Evolutionary conservation across 2,329 filamentous ascomycete genomes (phyloP), one percentile per base, ranked within the genome.

Genomic region (Arthrobotrys sphaeroides): DNA sequence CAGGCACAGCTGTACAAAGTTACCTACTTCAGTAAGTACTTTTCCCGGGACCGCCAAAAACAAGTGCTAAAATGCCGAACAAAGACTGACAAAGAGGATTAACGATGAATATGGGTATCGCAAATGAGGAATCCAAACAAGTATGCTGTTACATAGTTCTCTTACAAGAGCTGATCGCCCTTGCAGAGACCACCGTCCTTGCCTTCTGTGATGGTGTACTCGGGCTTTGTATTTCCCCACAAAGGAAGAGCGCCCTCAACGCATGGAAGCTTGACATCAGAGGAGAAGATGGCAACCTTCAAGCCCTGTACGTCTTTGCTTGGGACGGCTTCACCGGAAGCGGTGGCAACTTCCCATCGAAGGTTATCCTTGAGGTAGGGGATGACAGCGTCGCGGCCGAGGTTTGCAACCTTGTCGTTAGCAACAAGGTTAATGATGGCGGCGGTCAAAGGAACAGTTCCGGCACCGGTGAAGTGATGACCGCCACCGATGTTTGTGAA

Each of bases 391-490:
- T 78, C 80, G 5, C 78, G 78, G 3, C 78, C 78, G 12, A 82
- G 72, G 40, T 80, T 77, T 10, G 80, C 78, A n/a, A 79, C 79
- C 20, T 81, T 77, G 12, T 64, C 67, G 22, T 49, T 67, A 9
- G 61, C 73, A 40, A 82, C 79, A 43, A 81, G 77, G 33, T 82
- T 79, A 18, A 82, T 69, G 12, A 84, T 75, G 9, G 80, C 81
- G 1, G 80, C 78, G 0, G 84, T 84, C 6, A 85, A 73, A 0
- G 80, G 82, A 4, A 85, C 81, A 36, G 81, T 83, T 18, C 83
- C 83, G 2, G 83, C 83, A 16, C 84, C 80, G 7, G 79, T 77
- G 4, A 81, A 77, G 6, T 80, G 73, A 5, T 78, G 70, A 3
- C 77, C 78, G 6, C 79, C 79, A 47, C 73, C 66, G 12, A 67